phyloP scores from a whole-genome alignment of 208 protist species.

The Strigomonas culicis region DNA sequence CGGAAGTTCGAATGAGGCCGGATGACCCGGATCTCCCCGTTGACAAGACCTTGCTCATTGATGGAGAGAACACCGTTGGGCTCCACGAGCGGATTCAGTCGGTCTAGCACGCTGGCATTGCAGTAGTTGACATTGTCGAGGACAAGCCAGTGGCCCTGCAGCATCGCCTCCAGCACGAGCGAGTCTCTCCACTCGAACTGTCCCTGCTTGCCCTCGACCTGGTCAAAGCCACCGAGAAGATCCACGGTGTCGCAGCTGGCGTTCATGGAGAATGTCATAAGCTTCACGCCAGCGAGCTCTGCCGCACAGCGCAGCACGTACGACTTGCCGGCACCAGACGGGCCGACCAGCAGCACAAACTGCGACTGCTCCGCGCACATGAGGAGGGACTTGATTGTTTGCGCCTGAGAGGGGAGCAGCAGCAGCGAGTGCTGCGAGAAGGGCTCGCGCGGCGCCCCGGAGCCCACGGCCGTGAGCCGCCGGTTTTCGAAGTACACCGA shows the following conservation, averaged over 20 bases:
- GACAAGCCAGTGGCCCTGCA: conserved; percentile 98
- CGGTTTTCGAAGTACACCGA: conserved; percentile 59
- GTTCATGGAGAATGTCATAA: conserved; percentile 98
- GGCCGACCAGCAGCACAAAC: conserved; percentile 96
- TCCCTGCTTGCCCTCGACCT: conserved; percentile 95
- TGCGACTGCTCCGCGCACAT: conserved; percentile 92
- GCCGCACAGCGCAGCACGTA: conserved; percentile 93
- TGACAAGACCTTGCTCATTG: conserved; percentile 95
- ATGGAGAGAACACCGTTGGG: conserved; percentile 93
- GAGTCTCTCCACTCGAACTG: conserved; percentile 99
- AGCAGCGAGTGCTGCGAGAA: conserved; percentile 26
- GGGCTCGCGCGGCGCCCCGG: not conserved
- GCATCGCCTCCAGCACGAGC: conserved; percentile 94
- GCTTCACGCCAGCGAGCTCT: conserved; percentile 79
- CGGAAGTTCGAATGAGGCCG: conserved; percentile 97
- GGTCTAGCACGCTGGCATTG: conserved; percentile 98
- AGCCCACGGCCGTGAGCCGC: conserved; percentile 16
- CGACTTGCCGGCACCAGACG: conserved; percentile 96
- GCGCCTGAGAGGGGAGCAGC: conserved; percentile 69
- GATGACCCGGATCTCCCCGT: conserved; percentile 92
- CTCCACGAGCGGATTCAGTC: conserved; percentile 99
- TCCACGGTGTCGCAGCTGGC: conserved; percentile 98
- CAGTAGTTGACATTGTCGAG: conserved; percentile 99
- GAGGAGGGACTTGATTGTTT: conserved; percentile 78
- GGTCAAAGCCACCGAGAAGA: conserved; percentile 99